Evolutionary conservation across 2,329 filamentous ascomycete genomes (phyloP), one percentile per base, ranked within the genome.

Genomic region (Periconia sp.): DNA sequence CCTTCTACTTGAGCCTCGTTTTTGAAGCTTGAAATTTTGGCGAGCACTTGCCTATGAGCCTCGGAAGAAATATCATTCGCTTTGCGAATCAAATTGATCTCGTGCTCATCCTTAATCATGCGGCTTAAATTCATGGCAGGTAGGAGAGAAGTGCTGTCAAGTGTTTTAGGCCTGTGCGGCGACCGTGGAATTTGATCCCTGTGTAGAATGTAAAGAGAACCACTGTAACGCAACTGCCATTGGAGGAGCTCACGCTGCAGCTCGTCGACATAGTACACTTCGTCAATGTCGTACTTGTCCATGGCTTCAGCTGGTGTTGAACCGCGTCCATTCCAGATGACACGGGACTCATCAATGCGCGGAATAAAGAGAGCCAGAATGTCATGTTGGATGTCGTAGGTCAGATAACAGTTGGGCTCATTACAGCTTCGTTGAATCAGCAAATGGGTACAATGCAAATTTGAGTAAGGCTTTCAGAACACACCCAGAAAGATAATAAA

Each of bases 1-100:
- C 89, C 91, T 68, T 96, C 89, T 23, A 96, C 82, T 62, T 97
- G 86, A 35, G 89, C 85, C 77, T 99, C 93, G 62, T 90, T 95
- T 17, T 74, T 80, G 56, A 92, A 84, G 1, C 71, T 69, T 19
- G 81, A 79, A 19, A 94, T 80, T 2, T 81, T 79, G 58, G 82
- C 79, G 19, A 93, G 83, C 3, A 95, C 87, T 31, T 82, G 82
- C 45, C 82, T 81, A 73, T 97, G 94, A 1, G 90, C 94, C 44
- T 83, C 78, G 2, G 89, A 86, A 13, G 91, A 91, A 58, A 97
- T 86, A 35, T 85, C 82, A 69, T 92, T 94, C 20, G 94, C 93
- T 55, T 85, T 85, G 11, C 87, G 85, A 62, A 97, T 88, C 59
- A 94, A 83, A 9, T 83, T 83, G 50, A 97, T 82, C 71, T 99